A percentile compares a stretch with the other conserved stretches of the same genome.
These are phyloP conservation scores for Eucalyptus cloeziana DNA, from an alignment of 345 rosid species.

Conservation along the genomic window DNA sequence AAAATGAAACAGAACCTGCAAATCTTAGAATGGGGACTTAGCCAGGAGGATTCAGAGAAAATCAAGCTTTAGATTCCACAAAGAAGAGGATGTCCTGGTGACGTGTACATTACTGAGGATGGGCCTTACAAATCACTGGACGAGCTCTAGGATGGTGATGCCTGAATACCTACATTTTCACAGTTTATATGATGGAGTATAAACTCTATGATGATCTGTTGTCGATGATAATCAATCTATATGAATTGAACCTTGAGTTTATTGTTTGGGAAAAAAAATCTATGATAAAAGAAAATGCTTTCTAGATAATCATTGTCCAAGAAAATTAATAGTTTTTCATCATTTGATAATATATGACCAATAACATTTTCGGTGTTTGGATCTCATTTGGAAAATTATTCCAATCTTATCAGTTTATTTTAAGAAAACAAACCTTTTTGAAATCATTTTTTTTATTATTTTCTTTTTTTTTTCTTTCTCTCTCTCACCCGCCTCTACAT, in stretches of 20 bases:
- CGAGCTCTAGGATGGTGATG: not conserved
- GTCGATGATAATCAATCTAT: not conserved
- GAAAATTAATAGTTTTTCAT: no score
- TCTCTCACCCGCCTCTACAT: no score
- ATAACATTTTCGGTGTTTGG: not conserved
- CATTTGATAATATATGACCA: no score
- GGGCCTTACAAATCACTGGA: not conserved
- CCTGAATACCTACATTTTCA: not conserved
- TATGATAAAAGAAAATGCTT: no score
- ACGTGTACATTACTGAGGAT: not conserved
- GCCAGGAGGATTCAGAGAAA: not conserved
- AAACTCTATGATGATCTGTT: not conserved
- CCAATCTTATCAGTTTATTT: no score
- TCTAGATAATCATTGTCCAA: not conserved
- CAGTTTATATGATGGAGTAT: not conserved
- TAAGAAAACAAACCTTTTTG: no score
- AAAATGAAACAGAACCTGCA: not conserved
- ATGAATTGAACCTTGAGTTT: not conserved
- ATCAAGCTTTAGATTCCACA: not conserved
- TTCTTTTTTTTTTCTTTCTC: no score
- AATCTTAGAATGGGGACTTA: not conserved
- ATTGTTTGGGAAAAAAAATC: no score
- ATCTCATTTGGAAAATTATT: not conserved
- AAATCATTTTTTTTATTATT: no score
- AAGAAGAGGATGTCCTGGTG: not conserved